Base-by-base conservation (phyloP, 306 rosid species). In the Senna siamea region DNA sequence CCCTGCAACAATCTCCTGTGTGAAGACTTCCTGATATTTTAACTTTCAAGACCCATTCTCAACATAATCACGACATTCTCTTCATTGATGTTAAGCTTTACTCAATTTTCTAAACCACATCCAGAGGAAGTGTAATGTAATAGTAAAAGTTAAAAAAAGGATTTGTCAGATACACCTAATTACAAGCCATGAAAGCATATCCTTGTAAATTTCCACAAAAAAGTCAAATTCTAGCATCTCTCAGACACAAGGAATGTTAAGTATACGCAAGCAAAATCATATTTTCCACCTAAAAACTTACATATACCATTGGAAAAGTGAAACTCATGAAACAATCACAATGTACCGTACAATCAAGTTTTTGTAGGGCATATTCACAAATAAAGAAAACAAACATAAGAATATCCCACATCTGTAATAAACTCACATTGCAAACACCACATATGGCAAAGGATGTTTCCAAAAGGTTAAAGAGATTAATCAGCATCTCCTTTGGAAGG, bases 391-490 rank as follows among this genome's bases (percentile, higher is more conserved):
- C 12, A n/a, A 41, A 66, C 58, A 62, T 18, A 72, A 34, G 18
- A 56, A 52, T 46, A 56, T 34, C 44, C 51, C 23, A 60, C 5
- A 26, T 76, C 18, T 68, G 22, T 43, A 80, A 78, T 74, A 73
- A 85, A 88, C 97, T 88, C 85, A 94, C 99, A 60, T 80, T 38
- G 84, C 99, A 94, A 70, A 75, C 85, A 56, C 72, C 51, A 68
- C 99, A 94, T 65, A 94, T 81, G 59, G 95, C 88, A 58, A 79
- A 79, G 46, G 95, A 76, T 37, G 85, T 70, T 86, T 94, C 95
- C 90, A 94, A 78, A 61, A 77, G 54, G 51, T 81, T 80, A 75
- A 88, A 79, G 43, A 94, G 90, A 78, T 87, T 72, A 73, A 85
- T 40, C 77, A 83, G 90, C 87, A 83, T 63, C 9, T 90, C 96